Conservation (phyloP, 192 early-diverging fungal species). For the Umbelopsis vinacea region DNA sequence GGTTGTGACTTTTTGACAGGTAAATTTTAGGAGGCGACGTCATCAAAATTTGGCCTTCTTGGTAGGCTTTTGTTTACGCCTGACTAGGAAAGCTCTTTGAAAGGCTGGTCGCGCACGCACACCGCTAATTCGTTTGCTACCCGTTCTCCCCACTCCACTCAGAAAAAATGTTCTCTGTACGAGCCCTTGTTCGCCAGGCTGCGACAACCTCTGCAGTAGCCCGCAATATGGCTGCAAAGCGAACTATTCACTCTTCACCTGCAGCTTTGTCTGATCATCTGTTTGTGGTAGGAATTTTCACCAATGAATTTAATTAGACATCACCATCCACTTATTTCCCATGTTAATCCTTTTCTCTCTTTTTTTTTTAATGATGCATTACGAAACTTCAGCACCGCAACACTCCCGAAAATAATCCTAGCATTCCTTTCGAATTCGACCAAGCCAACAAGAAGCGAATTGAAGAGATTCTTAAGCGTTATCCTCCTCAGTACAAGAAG, state of each 20-base stretch:
- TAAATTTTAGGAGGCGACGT: slow-evolving; percentile 6
- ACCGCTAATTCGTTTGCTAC: slow-evolving; percentile 9
- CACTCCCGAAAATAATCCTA: slow-evolving; percentile 82
- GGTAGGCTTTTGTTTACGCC: slow-evolving; percentile 15
- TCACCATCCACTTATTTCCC: too few species aligned
- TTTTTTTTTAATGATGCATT: background rate
- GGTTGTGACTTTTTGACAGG: too few species aligned
- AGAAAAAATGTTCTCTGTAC: slow-evolving; percentile 42
- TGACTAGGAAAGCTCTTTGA: slow-evolving; percentile 9
- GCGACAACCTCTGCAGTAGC: slow-evolving; percentile 35
- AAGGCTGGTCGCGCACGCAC: slow-evolving; percentile 22
- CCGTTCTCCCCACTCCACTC: slow-evolving; percentile 21
- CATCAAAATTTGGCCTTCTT: background rate
- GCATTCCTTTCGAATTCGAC: slow-evolving; percentile 85
- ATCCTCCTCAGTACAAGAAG: slow-evolving; percentile 98
- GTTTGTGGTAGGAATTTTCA: slow-evolving; percentile 55
- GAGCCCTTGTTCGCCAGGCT: slow-evolving; percentile 48
- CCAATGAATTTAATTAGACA: background rate
- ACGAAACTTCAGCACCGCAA: slow-evolving; percentile 67
- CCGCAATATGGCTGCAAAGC: slow-evolving; percentile 40
- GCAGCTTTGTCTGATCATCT: slow-evolving; percentile 56
- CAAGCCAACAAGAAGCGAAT: slow-evolving; percentile 79
- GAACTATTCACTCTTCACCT: slow-evolving; percentile 48
- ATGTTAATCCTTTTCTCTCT: background rate
- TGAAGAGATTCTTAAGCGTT: slow-evolving; percentile 87